Base-by-base conservation (phyloP, 352 stramenopile genomes). In the Globisporangium abappressorium region DNA sequence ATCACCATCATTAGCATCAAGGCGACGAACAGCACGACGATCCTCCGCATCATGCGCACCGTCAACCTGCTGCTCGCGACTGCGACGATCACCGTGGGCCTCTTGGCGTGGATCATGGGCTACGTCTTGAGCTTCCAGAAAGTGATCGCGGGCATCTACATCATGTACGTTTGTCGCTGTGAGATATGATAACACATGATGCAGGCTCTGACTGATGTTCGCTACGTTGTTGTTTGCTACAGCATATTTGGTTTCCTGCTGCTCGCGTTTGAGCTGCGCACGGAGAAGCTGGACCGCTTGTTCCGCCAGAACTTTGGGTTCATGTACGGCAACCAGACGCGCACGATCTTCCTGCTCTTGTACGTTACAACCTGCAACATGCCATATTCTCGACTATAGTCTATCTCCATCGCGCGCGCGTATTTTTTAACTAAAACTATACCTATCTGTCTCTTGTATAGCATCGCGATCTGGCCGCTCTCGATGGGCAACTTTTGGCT, bases 401-500 rank as follows among this genome's bases (percentile, higher is more conserved):
- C 18, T 51, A 24, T 4, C 43, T 51, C 18, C 43, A 51, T 12
- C 18, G 43, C 15, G 15, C 18, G 5, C 43, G 8, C 43, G 49
- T 20, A 28, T 68, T 57, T 28, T 36, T 18, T 7, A 63, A 30
- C 33, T 22, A 55, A 28, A 15, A 30, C 14, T 34, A 15, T 57
- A 46, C 15, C 9, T 61, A 9, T 30, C 20, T 56, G 4, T 56
- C 20, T 47, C 0, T 9, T 4, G 0, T 46, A 49, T 26, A 64
- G 87, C 66, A 95, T 95, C 64, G 88, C 88, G 57, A 96, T 96
- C 73, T 96, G 88, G 88, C 88, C 88, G 65, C 72, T 96, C 38
- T 96, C 88, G 3, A 94, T 96, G 88, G 88, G 88, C 73, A 92
- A 91, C 65, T 96, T 94, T 66, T 96, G 88, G 88, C 75, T 96